These are phyloP conservation scores for Cladosporium sp. DNA, from an alignment of 2,329 filamentous ascomycete genomes.

Conservation along the genomic window DNA sequence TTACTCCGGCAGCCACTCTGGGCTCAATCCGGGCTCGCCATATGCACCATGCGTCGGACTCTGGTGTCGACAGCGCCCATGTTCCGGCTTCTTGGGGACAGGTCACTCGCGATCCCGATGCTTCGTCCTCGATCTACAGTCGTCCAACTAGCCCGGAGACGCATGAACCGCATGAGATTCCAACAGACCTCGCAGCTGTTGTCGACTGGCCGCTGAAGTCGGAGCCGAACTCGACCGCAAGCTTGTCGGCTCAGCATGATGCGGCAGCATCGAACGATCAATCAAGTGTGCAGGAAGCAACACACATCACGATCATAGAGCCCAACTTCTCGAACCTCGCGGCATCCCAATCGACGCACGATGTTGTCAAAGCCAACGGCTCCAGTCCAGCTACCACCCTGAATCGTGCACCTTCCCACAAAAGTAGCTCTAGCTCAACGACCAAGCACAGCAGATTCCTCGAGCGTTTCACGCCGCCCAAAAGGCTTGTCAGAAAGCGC, in stretches of 20 bases:
- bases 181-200: conserved; percentile 16
- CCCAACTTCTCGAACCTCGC: not conserved
- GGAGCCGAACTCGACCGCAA: not conserved
- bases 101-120: conserved; percentile 30
- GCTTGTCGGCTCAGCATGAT: not conserved
- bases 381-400: not conserved
- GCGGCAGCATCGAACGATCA: not conserved
- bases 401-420: conserved; percentile 19
- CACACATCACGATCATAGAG: conserved; percentile 8
- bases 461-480: conserved; percentile 26
- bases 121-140: conserved; percentile 43
- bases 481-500: conserved; percentile 29
- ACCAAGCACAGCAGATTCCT: conserved; percentile 24
- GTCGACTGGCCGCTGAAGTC: conserved; percentile 20
- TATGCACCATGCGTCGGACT: conserved; percentile 22
- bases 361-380: not conserved
- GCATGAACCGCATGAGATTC: conserved; percentile 6
- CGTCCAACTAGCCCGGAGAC: conserved; percentile 36
- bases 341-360: too few relatives aligned
- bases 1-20: conserved; percentile 21
- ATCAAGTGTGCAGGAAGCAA: not conserved
- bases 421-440: conserved; percentile 27
- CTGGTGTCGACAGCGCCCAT: conserved; percentile 38
- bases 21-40: conserved; percentile 21
- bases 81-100: conserved; percentile 42